Evolutionary conservation across 2,329 filamentous ascomycete species (phyloP).

Genomic region (Ambrosiella cleistominuta): DNA sequence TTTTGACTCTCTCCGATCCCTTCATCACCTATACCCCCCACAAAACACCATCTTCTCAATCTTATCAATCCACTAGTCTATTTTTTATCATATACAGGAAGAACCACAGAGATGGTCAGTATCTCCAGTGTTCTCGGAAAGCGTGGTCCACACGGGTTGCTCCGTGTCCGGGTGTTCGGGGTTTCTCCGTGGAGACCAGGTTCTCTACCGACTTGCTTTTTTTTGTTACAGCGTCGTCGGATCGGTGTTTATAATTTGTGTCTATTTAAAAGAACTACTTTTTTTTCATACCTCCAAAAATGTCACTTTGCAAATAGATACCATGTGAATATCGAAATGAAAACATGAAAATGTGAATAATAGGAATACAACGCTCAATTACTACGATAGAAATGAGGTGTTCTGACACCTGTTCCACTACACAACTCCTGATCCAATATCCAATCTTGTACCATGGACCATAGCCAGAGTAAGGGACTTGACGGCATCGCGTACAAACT

Average conservation of each 20-base stretch:
- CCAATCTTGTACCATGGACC: too few relatives aligned
- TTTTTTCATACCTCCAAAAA: neutral
- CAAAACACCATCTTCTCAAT: neutral
- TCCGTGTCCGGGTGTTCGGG: constrained; percentile 2
- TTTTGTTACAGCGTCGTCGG: neutral
- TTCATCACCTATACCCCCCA: neutral
- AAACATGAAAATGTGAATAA: neutral
- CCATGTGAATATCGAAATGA: neutral
- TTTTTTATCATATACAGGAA: neutral
- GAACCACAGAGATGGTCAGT: constrained; percentile 1
- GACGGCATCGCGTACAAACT: too few relatives aligned
- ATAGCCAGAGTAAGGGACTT: too few relatives aligned
- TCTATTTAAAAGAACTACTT: constrained; percentile 5
- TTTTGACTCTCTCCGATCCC: constrained; percentile 3
- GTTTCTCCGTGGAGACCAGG: neutral
- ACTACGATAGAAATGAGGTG: neutral
- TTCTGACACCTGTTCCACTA: neutral
- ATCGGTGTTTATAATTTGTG: constrained; percentile 1
- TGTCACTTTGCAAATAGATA: too few relatives aligned
- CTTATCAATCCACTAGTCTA: neutral
- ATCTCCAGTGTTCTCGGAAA: neutral
- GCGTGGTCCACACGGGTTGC: neutral
- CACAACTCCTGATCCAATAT: neutral
- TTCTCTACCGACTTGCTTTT: constrained; percentile 6
- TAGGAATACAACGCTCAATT: neutral